A percentile compares a stretch with the other conserved stretches of the same genome.
Evolutionary conservation across 2,329 filamentous ascomycete genomes (phyloP).

Genomic region (Penicillium brasilianum): DNA sequence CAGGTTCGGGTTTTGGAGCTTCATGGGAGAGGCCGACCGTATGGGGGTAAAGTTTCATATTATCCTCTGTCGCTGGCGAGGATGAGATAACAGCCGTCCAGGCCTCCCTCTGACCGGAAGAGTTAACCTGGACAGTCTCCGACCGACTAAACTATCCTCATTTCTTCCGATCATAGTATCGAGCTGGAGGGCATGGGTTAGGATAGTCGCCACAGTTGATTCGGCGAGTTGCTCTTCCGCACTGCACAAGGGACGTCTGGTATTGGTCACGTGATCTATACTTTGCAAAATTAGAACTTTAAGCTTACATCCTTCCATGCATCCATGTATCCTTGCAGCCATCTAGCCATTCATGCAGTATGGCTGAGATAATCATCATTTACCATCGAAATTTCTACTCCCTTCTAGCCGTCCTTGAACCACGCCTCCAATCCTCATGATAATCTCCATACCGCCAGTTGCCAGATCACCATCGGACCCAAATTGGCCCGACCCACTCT

Average conservation of each 20-base stretch:
- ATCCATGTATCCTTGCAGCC: background rate
- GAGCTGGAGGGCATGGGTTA: no score
- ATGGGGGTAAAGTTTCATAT: background rate
- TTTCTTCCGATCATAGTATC: no score
- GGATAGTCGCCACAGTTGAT: no score
- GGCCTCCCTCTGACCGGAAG: background rate
- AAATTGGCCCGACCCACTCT: conserved; percentile 15
- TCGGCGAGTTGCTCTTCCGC: no score
- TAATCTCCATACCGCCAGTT: background rate
- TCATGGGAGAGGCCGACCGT: background rate
- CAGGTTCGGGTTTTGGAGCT: background rate
- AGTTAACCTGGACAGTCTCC: background rate
- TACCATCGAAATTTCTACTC: background rate
- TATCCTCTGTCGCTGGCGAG: background rate
- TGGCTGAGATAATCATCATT: background rate
- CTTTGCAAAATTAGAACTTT: background rate
- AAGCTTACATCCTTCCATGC: background rate
- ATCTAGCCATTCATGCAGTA: background rate
- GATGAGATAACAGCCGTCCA: background rate
- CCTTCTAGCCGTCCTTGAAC: background rate
- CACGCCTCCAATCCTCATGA: background rate
- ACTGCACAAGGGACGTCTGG: background rate
- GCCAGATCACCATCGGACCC: conserved; percentile 7
- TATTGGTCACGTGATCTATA: background rate
- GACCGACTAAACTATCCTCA: no score